A percentile compares a stretch with the other conserved stretches of the same genome.
Conservation (phyloP, 441 rosid genomes). For the Brassica hybrid region DNA sequence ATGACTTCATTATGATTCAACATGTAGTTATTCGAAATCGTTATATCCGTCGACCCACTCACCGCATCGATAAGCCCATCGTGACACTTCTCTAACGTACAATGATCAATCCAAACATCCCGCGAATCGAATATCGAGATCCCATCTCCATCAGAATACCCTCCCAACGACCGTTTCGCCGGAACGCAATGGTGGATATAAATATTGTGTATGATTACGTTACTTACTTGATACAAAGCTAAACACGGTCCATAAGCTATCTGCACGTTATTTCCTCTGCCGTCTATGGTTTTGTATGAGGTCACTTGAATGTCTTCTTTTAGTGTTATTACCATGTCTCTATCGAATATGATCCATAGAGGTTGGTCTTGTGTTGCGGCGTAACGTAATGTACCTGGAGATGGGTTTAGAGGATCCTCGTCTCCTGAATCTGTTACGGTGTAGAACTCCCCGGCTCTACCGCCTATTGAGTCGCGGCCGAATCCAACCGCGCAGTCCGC, state of each 20-base stretch:
- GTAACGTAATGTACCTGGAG: slow-evolving; percentile 52
- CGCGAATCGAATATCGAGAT: slow-evolving; percentile 53
- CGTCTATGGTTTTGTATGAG: slow-evolving; percentile 65
- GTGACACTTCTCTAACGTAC: slow-evolving; percentile 54
- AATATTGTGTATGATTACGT: slow-evolving; percentile 57
- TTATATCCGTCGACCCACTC: slow-evolving; percentile 57
- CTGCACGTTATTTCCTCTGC: slow-evolving; percentile 58
- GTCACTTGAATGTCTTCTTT: slow-evolving; percentile 53
- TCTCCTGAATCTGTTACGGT: slow-evolving; percentile 45
- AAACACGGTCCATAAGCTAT: slow-evolving; percentile 62
- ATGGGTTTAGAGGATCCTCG: slow-evolving; percentile 47
- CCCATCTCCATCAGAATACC: slow-evolving; percentile 64
- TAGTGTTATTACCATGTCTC: slow-evolving; percentile 58
- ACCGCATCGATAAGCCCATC: slow-evolving; percentile 68
- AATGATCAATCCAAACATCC: slow-evolving; percentile 67
- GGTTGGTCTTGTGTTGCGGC: slow-evolving; percentile 58
- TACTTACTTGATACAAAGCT: slow-evolving; percentile 54
- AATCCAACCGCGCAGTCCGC: slow-evolving; percentile 69
- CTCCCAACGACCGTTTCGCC: slow-evolving; percentile 44
- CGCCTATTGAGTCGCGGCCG: slow-evolving; percentile 61
- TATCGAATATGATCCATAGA: slow-evolving; percentile 61
- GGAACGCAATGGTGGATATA: slow-evolving; percentile 59
- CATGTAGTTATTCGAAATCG: slow-evolving; percentile 67
- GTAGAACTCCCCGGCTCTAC: slow-evolving; percentile 57
- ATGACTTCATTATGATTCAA: slow-evolving; percentile 63